phyloP scores from a whole-genome alignment of 1,284 basidiomycete species.

The Melampsora americana region DNA sequence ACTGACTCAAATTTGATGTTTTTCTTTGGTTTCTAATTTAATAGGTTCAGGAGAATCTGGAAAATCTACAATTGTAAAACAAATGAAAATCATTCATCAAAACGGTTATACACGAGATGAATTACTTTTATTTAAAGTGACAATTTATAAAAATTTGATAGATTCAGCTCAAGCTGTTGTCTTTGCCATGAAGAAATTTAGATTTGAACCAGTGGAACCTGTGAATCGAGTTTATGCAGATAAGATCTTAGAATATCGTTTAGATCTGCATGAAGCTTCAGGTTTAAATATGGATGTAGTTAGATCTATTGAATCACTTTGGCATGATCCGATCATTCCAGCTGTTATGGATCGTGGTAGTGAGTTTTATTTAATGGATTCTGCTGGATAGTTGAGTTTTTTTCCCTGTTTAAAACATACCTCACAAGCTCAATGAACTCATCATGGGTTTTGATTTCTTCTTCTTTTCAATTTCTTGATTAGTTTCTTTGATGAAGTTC shows the following conservation, averaged over 20 bases:
- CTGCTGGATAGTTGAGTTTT: constrained; percentile 70
- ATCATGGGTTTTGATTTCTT: neutral
- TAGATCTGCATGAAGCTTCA: constrained; percentile 56
- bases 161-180: constrained; percentile 87
- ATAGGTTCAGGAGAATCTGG: constrained; percentile 79
- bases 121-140: constrained; percentile 71
- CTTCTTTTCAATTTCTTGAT: constrained; percentile 46
- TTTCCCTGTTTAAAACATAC: constrained; percentile 46
- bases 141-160: constrained; percentile 67
- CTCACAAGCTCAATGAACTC: neutral
- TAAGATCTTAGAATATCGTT: constrained; percentile 58
- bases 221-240: constrained; percentile 66
- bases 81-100: constrained; percentile 99
- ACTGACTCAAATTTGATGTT: too few species aligned
- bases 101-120: constrained; percentile 82
- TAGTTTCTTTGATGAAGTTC: constrained; percentile 83
- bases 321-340: constrained; percentile 85
- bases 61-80: constrained; percentile 94
- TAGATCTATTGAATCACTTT: constrained; percentile 73
- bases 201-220: constrained; percentile 73
- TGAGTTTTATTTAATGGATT: constrained; percentile 97
- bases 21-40: too few species aligned
- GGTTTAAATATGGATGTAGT: constrained; percentile 59
- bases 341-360: constrained; percentile 78
- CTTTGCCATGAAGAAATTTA: constrained; percentile 82